phyloP scores from a whole-genome alignment of 2,329 filamentous ascomycete genomes.

The Colletotrichum sp. region DNA sequence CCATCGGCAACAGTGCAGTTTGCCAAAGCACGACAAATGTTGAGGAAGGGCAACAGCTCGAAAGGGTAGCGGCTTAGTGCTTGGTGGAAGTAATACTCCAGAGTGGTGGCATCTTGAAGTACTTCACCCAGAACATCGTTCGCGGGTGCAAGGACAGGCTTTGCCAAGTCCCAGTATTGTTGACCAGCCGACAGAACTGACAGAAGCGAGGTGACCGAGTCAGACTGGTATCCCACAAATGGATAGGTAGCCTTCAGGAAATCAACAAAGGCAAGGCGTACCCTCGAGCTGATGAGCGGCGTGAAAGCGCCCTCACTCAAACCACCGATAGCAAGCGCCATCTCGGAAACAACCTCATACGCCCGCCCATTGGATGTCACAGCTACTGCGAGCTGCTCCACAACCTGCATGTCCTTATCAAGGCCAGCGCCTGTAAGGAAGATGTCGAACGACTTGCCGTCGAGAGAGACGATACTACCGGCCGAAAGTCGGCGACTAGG shows the following conservation, averaged over 20 bases:
- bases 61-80: constrained; percentile 83
- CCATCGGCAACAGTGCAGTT: constrained; percentile 38
- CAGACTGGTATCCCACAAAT: constrained; percentile 74
- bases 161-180: constrained; percentile 59
- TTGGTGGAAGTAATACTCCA: constrained; percentile 67
- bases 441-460: constrained; percentile 63
- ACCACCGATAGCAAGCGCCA: constrained; percentile 53
- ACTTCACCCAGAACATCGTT: constrained; percentile 11
- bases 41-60: constrained; percentile 81
- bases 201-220: constrained; percentile 71
- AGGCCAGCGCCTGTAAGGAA: constrained; percentile 57
- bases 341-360: constrained; percentile 58
- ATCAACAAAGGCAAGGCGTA: constrained; percentile 71
- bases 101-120: constrained; percentile 39
- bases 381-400: constrained; percentile 53
- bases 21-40: constrained; percentile 69
- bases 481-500: constrained; percentile 61
- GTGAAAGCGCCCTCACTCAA: constrained; percentile 54
- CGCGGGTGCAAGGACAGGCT: constrained; percentile 24
- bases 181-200: constrained; percentile 64
- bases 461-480: constrained; percentile 67
- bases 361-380: constrained; percentile 57
- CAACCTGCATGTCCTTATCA: constrained; percentile 56
- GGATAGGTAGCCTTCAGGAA: constrained; percentile 71
- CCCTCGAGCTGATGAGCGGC: constrained; percentile 63